A percentile compares a stretch with the other conserved stretches of the same genome.
Evolutionary conservation across 202 grass and related monocot species (phyloP).

Genomic region (Schoenoplectus triqueter): DNA sequence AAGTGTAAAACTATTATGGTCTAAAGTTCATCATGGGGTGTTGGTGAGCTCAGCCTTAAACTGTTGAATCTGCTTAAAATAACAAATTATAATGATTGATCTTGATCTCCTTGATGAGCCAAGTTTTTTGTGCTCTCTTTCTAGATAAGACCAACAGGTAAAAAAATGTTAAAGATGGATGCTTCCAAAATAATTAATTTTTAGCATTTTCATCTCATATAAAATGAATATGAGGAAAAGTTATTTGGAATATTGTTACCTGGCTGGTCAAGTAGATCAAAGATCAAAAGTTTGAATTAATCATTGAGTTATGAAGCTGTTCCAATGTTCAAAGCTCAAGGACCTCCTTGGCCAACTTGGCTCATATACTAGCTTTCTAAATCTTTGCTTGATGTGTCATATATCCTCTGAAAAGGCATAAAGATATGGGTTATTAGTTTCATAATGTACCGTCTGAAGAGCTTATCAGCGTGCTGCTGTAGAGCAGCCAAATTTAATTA

Average conservation of each 20-base stretch:
- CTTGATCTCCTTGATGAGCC: neutral
- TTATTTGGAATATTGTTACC: neutral
- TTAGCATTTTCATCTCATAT: neutral
- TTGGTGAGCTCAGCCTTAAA: neutral
- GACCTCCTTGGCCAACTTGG: neutral
- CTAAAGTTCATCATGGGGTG: neutral
- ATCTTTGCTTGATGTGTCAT: neutral
- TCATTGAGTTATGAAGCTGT: neutral
- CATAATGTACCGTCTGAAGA: neutral
- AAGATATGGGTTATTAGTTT: neutral
- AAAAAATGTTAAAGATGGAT: neutral
- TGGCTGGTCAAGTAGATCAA: neutral
- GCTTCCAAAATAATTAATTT: neutral
- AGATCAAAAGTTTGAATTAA: neutral
- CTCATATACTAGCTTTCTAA: neutral
- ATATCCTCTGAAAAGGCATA: neutral
- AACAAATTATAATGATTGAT: neutral
- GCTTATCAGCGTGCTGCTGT: neutral
- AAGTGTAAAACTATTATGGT: neutral
- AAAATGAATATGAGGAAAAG: neutral
- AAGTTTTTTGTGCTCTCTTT: neutral
- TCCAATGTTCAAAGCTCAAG: neutral
- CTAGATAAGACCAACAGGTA: neutral
- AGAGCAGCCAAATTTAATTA: neutral
- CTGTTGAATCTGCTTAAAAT: neutral